phyloP scores from a whole-genome alignment of 768 basidiomycete species.

The Stropharia rugosoannulata region DNA sequence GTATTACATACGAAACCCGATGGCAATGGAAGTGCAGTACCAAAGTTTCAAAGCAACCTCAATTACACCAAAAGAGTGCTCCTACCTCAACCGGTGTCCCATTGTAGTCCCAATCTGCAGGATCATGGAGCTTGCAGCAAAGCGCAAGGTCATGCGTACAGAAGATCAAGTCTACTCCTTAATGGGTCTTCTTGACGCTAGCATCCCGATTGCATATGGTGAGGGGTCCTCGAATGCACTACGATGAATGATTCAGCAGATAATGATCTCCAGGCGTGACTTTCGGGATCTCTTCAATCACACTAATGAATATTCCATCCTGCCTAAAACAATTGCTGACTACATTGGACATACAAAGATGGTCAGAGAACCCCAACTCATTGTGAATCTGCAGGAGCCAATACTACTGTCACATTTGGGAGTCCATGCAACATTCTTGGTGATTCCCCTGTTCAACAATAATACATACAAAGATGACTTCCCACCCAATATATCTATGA shows the following conservation, averaged over 20 bases:
- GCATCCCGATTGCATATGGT: not conserved
- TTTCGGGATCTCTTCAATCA: not conserved
- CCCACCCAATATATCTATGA: too few species aligned
- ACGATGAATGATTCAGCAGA: not conserved
- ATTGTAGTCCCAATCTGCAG: not conserved
- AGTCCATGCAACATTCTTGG: not conserved
- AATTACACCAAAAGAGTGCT: not conserved
- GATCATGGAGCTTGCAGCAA: not conserved
- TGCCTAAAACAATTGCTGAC: not conserved
- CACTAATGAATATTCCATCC: not conserved
- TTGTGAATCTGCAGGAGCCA: not conserved
- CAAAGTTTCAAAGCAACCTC: not conserved
- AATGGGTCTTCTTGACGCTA: not conserved
- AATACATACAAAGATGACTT: not conserved
- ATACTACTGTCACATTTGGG: not conserved
- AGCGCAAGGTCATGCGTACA: not conserved
- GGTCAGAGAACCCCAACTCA: too few species aligned
- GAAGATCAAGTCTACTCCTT: not conserved
- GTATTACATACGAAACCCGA: too few species aligned
- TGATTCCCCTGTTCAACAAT: not conserved
- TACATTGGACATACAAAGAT: not conserved
- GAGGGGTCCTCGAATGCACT: not conserved
- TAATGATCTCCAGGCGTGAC: not conserved
- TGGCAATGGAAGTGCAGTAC: not conserved
- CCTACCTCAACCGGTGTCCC: not conserved